These are phyloP conservation scores for Dittrichia graveolens DNA, from an alignment of 129 eudicot species.

Conservation along the genomic window DNA sequence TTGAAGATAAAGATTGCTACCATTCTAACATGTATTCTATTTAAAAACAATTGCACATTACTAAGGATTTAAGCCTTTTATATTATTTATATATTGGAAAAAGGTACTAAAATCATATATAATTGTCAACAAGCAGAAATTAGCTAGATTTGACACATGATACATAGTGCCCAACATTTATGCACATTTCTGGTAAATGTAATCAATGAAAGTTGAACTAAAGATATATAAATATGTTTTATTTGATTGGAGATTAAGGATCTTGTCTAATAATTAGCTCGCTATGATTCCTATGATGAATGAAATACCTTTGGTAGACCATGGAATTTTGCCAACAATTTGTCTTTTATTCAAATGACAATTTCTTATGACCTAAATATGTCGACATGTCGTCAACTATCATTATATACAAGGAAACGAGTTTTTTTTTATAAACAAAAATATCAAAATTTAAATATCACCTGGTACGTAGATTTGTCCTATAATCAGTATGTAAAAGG, in stretches of 20 bases:
- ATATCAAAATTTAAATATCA: no score
- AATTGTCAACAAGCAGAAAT: constrained; percentile 17
- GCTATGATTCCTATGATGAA: constrained; percentile 32
- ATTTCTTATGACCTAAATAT: constrained; percentile 13
- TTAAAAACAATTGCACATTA: background rate
- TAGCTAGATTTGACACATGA: constrained; percentile 21
- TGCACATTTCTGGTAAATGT: constrained; percentile 33
- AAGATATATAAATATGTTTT: constrained; percentile 13
- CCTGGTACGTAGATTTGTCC: no score
- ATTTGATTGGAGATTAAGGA: constrained; percentile 5
- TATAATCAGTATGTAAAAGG: no score
- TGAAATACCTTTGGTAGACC: constrained; percentile 24
- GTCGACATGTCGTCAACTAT: constrained; percentile 23
- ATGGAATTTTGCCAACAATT: constrained; percentile 20
- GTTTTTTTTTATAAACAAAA: background rate
- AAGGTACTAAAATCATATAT: background rate
- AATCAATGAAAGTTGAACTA: background rate
- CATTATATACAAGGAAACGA: background rate
- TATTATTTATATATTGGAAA: background rate
- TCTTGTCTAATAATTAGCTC: background rate
- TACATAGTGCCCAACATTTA: constrained; percentile 30
- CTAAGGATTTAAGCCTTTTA: background rate
- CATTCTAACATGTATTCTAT: constrained; percentile 6
- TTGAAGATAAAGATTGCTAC: background rate
- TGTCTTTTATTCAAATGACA: constrained; percentile 24